Evolutionary conservation across 2,329 filamentous ascomycete genomes (phyloP).

Genomic region (Neofusicoccum laricinum): DNA sequence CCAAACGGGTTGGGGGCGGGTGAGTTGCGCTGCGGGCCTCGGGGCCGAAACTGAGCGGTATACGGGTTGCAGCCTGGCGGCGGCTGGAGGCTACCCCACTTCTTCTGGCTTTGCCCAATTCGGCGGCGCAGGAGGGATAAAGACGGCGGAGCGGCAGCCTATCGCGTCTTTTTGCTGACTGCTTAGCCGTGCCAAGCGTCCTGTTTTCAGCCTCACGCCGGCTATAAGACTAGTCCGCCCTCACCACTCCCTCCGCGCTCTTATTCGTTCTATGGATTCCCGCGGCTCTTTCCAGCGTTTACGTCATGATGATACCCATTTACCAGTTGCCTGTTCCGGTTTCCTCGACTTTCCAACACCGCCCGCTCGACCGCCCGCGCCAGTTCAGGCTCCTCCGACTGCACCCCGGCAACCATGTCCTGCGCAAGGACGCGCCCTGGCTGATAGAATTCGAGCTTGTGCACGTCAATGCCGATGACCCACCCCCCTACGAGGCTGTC

Average conservation of each 20-base stretch:
- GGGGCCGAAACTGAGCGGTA: not conserved
- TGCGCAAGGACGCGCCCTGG: not conserved
- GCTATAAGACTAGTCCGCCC: not conserved
- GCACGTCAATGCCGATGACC: not conserved
- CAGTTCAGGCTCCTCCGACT: not conserved
- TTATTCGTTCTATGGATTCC: not conserved
- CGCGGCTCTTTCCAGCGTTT: not conserved
- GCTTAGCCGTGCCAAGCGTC: not conserved
- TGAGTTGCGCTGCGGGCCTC: not conserved
- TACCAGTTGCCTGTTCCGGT: not conserved
- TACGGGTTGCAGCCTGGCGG: not conserved
- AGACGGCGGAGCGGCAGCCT: not conserved
- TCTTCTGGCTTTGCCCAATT: not conserved
- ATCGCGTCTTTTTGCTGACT: not conserved
- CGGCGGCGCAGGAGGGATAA: not conserved
- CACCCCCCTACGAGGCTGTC: conserved; percentile 14
- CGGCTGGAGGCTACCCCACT: conserved; percentile 8
- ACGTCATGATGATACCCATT: conserved; percentile 11
- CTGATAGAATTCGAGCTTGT: conserved; percentile 4
- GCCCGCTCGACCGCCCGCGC: not conserved
- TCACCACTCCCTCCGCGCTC: too few relatives aligned
- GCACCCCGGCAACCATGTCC: not conserved
- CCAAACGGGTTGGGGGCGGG: not conserved
- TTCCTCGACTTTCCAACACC: not conserved
- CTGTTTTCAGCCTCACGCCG: conserved; percentile 5